phyloP scores from a whole-genome alignment of 2,329 filamentous ascomycete genomes.

The Beauveria brongniartii region DNA sequence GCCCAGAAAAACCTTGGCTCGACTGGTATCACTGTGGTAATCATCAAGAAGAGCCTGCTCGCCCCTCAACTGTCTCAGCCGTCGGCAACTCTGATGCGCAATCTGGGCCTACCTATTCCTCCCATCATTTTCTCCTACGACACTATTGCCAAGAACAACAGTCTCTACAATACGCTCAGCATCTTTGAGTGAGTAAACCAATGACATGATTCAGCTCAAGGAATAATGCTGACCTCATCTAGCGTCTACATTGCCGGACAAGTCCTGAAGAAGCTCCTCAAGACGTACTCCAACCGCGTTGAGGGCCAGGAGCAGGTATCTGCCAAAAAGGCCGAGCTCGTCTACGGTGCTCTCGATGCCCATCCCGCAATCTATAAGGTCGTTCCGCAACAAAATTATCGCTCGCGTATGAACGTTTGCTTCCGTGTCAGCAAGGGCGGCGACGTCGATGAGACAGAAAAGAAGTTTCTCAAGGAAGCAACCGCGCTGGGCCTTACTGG shows the following conservation, averaged over 20 bases:
- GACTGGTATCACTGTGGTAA: slow-evolving; percentile 77
- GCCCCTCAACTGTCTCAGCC: slow-evolving; percentile 59
- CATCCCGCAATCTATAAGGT: slow-evolving; percentile 66
- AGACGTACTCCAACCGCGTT: slow-evolving; percentile 59
- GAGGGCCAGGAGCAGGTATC: slow-evolving; percentile 68
- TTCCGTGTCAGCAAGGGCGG: slow-evolving; percentile 61
- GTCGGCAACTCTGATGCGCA: slow-evolving; percentile 58
- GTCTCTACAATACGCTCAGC: slow-evolving; percentile 89
- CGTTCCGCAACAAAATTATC: slow-evolving; percentile 64
- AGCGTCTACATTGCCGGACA: slow-evolving; percentile 85
- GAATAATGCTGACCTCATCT: slow-evolving; percentile 9
- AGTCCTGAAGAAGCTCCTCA: slow-evolving; percentile 70
- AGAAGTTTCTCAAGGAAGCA: slow-evolving; percentile 68
- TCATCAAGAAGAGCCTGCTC: slow-evolving; percentile 75
- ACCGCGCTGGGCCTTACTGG: slow-evolving; percentile 63
- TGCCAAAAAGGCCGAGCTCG: slow-evolving; percentile 62
- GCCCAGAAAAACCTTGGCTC: slow-evolving; percentile 91
- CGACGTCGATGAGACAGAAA: slow-evolving; percentile 63
- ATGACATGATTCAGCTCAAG: background rate
- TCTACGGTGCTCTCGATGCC: slow-evolving; percentile 72
- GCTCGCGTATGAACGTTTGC: slow-evolving; percentile 93
- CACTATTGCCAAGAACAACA: slow-evolving; percentile 85
- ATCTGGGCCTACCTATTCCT: slow-evolving; percentile 67
- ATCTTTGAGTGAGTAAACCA: slow-evolving; percentile 64
- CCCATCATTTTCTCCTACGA: slow-evolving; percentile 78